Conservation (phyloP, 2,329 filamentous ascomycete species). For the Lasiodiplodia hormozganensis region DNA sequence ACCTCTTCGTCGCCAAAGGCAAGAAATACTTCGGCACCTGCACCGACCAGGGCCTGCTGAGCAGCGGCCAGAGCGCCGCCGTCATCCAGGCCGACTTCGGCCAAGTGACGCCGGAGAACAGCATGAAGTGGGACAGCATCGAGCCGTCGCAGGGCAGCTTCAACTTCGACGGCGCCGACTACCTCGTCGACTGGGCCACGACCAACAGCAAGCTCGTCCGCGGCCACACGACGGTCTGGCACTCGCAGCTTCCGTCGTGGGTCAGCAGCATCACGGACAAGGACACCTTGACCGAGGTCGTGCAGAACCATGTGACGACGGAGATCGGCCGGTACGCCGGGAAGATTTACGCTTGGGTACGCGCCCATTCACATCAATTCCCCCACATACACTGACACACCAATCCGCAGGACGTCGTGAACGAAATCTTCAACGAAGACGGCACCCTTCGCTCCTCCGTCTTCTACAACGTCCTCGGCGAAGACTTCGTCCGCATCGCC, state of each 20-base stretch:
- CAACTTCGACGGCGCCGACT: constrained; percentile 64
- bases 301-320: constrained; percentile 66
- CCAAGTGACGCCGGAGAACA: constrained; percentile 71
- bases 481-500: constrained; percentile 73
- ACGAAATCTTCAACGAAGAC: constrained; percentile 69
- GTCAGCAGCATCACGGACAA: constrained; percentile 64
- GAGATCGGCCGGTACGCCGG: constrained; percentile 67
- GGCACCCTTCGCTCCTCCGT: constrained; percentile 66
- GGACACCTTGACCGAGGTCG: constrained; percentile 59
- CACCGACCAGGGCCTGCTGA: constrained; percentile 62
- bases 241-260: constrained; percentile 61
- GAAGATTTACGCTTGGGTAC: constrained; percentile 63
- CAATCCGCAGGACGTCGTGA: constrained; percentile 60
- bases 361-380: constrained; percentile 34
- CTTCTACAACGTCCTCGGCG: constrained; percentile 72
- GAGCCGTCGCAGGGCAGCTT: constrained; percentile 59
- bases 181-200: constrained; percentile 65
- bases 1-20: constrained; percentile 64
- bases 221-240: constrained; percentile 72
- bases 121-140: constrained; percentile 71
- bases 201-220: constrained; percentile 65
- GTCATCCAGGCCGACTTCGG: constrained; percentile 69
- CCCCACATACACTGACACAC: not conserved
- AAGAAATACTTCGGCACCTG: constrained; percentile 70
- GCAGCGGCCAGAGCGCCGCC: constrained; percentile 56